These are phyloP conservation scores for Apiotrichum porosum DNA, from an alignment of 1,284 basidiomycete genomes.

Conservation along the genomic window DNA sequence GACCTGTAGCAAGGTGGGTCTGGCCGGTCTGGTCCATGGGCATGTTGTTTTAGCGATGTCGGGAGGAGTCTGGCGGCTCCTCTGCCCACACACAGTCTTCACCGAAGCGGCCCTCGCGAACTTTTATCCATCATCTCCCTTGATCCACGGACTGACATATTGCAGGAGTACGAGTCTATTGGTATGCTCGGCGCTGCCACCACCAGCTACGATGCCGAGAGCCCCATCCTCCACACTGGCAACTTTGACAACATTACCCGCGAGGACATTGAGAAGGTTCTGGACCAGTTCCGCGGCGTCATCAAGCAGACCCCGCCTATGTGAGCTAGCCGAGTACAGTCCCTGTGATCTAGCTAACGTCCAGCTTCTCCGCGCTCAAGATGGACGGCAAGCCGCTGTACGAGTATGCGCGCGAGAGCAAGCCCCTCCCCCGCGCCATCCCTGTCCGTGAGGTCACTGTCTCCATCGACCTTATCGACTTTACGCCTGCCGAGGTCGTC, in stretches of 20 bases:
- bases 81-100: too few species aligned
- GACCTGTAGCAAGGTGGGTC: conserved; percentile 78
- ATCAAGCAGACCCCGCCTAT: conserved; percentile 88
- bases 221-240: conserved; percentile 66
- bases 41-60: too few species aligned
- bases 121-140: too few species aligned
- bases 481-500: conserved; percentile 41
- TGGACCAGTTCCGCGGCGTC: conserved; percentile 77
- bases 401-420: conserved; percentile 88
- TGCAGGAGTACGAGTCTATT: conserved; percentile 82
- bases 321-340: conserved; percentile 55
- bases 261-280: conserved; percentile 64
- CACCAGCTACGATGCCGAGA: conserved; percentile 89
- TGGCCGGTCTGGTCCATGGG: neutral
- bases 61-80: too few species aligned
- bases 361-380: conserved; percentile 92
- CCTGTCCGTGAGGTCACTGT: conserved; percentile 80
- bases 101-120: too few species aligned
- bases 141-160: too few species aligned
- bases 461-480: conserved; percentile 59
- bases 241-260: conserved; percentile 80
- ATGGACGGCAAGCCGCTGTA: conserved; percentile 97
- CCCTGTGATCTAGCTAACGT: neutral
- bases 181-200: conserved; percentile 92
- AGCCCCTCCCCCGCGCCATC: conserved; percentile 87